Conservation (phyloP, 768 basidiomycete species). For the Suillus spraguei region DNA sequence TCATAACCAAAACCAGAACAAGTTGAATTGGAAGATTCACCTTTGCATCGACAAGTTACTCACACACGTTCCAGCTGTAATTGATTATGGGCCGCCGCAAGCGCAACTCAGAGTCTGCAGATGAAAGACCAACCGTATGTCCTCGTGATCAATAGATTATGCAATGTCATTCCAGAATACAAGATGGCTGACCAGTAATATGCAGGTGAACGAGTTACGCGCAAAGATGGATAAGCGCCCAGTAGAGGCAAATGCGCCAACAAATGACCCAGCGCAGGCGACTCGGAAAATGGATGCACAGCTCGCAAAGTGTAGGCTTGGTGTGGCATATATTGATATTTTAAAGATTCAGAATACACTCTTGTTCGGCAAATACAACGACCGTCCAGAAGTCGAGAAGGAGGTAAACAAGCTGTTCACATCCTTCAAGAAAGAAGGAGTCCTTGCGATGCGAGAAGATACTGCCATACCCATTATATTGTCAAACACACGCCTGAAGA, state of each 20-base stretch:
- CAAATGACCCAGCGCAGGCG: background rate
- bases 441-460: background rate
- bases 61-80: no score
- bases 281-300: background rate
- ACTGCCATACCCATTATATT: background rate
- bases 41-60: no score
- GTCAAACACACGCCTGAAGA: background rate
- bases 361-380: background rate
- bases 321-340: background rate
- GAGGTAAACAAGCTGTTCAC: background rate
- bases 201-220: background rate
- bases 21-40: no score
- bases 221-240: conserved; percentile 1
- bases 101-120: no score
- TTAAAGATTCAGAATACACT: background rate
- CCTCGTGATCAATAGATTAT: no score
- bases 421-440: background rate
- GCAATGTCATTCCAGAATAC: no score
- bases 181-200: no score
- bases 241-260: background rate
- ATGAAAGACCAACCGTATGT: no score
- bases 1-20: no score
- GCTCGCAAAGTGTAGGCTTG: background rate
- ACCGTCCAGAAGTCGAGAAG: background rate
- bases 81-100: no score